Base-by-base conservation (phyloP, 2,329 filamentous ascomycete genomes). In the Paramyrothecium sp. region DNA sequence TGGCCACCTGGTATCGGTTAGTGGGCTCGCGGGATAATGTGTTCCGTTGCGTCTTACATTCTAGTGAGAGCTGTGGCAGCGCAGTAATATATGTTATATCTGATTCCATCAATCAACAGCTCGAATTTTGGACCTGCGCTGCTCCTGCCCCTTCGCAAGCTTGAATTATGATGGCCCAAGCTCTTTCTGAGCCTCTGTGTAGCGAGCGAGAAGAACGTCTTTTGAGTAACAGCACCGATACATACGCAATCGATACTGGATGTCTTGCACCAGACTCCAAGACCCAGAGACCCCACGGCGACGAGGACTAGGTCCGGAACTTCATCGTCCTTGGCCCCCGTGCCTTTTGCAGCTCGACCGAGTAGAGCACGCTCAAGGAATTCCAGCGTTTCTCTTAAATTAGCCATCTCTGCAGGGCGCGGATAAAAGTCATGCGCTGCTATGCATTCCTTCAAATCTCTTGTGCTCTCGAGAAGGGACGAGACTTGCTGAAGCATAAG, bases 191-290 rank as follows among this genome's bases (percentile, higher is more conserved):
- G 70, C 10, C 83, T 78, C 63, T 85, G 81, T 1, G 75, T 71
- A 5, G 82, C 83, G 17, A 89, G 72, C 11, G 81, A 69, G 65
- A 89, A 88, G 67, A 90, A 90, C 0, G 80, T 84, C 58, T 76
- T 78, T 1, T 84, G 73, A 64, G 84, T 85, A 56, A 88, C 84
- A 21, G 81, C 78, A 2, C 87, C 85, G 59, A 90, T 82, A 61
- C 81, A 88, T 7, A 90, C 76, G 63, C 85, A 86, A 69, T 90
- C 86, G 7, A 90, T 78, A 62, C 89, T 85, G 1, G 86, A 89
- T 0, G 77, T 67, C 2, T 73, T 64, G 2, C 82, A 84, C 84
- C 86, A 89, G 3, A 87, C 81, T 11, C 81, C 82, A 3, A 90
- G 72, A 3, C 82, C 84, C 63, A 86, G 89, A 1, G 87, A 89